These are phyloP conservation scores for Flaveria floridana DNA, from an alignment of 140 eudicot species.

Conservation along the genomic window DNA sequence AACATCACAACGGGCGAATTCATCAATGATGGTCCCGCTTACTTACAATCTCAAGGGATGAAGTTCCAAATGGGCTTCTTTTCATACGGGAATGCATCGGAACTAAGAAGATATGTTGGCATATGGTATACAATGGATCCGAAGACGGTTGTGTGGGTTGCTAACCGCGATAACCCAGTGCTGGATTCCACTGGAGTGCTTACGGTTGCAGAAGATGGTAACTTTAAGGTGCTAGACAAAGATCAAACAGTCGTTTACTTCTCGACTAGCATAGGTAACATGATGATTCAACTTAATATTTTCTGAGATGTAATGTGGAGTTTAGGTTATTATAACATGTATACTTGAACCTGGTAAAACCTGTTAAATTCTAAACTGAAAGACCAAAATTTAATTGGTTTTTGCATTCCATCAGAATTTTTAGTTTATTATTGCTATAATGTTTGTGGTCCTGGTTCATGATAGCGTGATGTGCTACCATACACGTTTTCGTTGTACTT, in stretches of 20 bases:
- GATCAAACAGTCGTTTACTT: neutral
- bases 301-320: neutral
- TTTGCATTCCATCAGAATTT: neutral
- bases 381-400: neutral
- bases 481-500: no score
- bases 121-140: constrained; percentile 42
- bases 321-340: no score
- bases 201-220: constrained; percentile 37
- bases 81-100: neutral
- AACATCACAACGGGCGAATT: constrained; percentile 21
- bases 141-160: constrained; percentile 46
- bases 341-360: neutral
- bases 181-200: constrained; percentile 29
- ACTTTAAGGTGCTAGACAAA: constrained; percentile 27
- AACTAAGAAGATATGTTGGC: constrained; percentile 32
- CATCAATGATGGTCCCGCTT: neutral
- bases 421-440: neutral
- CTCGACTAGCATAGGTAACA: constrained; percentile 17
- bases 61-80: constrained; percentile 47
- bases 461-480: no score
- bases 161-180: constrained; percentile 37
- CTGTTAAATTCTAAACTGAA: neutral
- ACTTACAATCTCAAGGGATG: constrained; percentile 31
- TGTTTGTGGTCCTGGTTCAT: no score
- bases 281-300: no score